These are phyloP conservation scores for Thermoascus crustaceus DNA, from an alignment of 2,329 filamentous ascomycete genomes.

Conservation along the genomic window DNA sequence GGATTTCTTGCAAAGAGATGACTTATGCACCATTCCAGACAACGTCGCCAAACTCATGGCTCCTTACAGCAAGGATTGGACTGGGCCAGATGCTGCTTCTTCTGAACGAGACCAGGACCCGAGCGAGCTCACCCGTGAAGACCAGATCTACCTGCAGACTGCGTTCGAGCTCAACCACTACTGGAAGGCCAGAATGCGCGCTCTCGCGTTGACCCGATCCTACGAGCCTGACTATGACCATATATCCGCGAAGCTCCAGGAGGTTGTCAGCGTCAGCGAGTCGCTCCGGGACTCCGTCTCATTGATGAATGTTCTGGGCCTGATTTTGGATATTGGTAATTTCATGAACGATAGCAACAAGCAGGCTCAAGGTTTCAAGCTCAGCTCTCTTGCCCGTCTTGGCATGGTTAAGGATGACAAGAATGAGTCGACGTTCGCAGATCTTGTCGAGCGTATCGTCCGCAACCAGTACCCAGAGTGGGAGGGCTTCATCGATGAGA, in stretches of 20 bases:
- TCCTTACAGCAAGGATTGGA: conserved; percentile 95
- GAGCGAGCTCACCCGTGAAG: conserved; percentile 78
- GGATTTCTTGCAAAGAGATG: conserved; percentile 91
- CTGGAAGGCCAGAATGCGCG: conserved; percentile 96
- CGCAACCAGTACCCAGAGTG: conserved; percentile 94
- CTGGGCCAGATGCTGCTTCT: conserved; percentile 70
- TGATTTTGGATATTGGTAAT: conserved; percentile 97
- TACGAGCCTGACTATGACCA: conserved; percentile 89
- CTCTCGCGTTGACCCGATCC: conserved; percentile 71
- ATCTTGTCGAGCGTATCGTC: conserved; percentile 92
- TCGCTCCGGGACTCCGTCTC: conserved; percentile 83
- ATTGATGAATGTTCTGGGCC: conserved; percentile 88
- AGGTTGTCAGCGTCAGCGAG: conserved; percentile 82
- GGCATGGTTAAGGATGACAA: conserved; percentile 99
- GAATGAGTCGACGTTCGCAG: conserved; percentile 92
- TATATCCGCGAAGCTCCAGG: conserved; percentile 72
- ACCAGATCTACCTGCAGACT: conserved; percentile 90
- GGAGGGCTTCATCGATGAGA: conserved; percentile 82
- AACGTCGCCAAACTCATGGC: conserved; percentile 87
- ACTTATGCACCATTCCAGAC: conserved; percentile 85
- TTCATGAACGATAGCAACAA: conserved; percentile 99
- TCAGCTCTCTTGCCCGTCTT: conserved; percentile 82
- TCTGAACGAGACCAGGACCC: conserved; percentile 80
- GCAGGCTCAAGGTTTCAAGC: conserved; percentile 94
- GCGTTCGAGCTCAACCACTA: conserved; percentile 94